Percentiles rank a stretch among this genome's conserved stretches.
These are phyloP conservation scores for Pseudozyma sp. DNA, from an alignment of 1,284 basidiomycete species.

Conservation along the genomic window DNA sequence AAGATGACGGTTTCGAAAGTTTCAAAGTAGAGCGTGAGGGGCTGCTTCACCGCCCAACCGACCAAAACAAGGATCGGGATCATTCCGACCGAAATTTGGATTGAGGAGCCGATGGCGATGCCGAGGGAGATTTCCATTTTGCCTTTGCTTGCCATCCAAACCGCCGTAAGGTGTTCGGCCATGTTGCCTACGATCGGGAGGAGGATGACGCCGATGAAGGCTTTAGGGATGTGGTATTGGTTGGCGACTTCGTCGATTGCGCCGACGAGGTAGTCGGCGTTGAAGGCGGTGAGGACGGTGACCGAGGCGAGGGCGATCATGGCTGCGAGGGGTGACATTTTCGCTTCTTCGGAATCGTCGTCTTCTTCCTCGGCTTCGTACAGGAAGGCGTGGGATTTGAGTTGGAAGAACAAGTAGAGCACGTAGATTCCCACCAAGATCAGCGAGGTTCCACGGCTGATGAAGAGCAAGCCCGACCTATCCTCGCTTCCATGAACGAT, in stretches of 20 bases:
- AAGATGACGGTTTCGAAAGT: conserved; percentile 66
- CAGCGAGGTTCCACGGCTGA: conserved; percentile 64
- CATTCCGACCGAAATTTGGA: conserved; percentile 64
- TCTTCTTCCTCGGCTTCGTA: conserved; percentile 59
- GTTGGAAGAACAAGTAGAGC: conserved; percentile 74
- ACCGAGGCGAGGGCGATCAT: conserved; percentile 59
- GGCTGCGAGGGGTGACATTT: conserved; percentile 64
- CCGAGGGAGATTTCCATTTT: conserved; percentile 74
- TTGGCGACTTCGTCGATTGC: conserved; percentile 68
- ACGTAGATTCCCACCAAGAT: conserved; percentile 84
- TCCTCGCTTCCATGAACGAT: conserved; percentile 30
- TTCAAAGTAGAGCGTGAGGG: conserved; percentile 69
- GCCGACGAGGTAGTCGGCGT: conserved; percentile 69
- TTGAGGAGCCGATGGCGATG: conserved; percentile 87
- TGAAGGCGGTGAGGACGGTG: conserved; percentile 66
- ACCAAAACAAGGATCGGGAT: conserved; percentile 68
- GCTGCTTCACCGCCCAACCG: conserved; percentile 69
- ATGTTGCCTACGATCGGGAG: conserved; percentile 84
- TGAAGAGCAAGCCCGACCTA: conserved; percentile 61
- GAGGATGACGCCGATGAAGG: conserved; percentile 74
- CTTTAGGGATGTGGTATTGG: conserved; percentile 66
- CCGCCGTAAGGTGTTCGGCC: conserved; percentile 66
- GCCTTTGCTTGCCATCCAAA: conserved; percentile 66
- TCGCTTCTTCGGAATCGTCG: conserved; percentile 61
- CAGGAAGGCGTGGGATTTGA: conserved; percentile 65